Evolutionary conservation across 2,329 filamentous ascomycete genomes (phyloP), one percentile per base, ranked within the genome.

Genomic region (Scorias spongiosa): DNA sequence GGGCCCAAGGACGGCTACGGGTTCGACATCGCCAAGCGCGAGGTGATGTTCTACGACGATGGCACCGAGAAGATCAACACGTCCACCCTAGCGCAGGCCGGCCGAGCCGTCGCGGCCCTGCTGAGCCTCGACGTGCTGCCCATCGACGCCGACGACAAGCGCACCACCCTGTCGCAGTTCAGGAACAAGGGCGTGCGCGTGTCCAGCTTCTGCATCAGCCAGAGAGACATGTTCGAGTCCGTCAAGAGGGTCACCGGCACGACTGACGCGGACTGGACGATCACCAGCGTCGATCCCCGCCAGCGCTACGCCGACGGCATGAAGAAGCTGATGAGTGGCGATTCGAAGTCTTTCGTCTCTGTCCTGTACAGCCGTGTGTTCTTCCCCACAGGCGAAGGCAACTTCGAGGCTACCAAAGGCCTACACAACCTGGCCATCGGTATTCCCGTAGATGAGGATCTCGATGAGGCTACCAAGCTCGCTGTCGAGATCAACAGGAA

Each of bases 181-280:
- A 59, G 62, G 2, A 75, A 78, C 57, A 66, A 67, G 41, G 49
- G 53, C 0, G 54, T 80, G 1, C 74, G 68, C 50, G 50, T 79
- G 10, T 66, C 64, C 7, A 78, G 72, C 47, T 83, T 81, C 61
- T 57, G 63, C 10, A 51, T 78, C 47, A 75, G 61, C 46, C 80
- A 84, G 57, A 66, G 68, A 10, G 78, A 84, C 9, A 82, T 84
- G 65, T 67, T 84, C 43, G 70, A 72, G 34, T 71, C 69, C n/a
- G 59, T 79, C 10, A 67, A 78, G 52, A 70, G 72, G 0, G 77
- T 78, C 3, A 72, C 73, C 0, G 70, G 70, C 0, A 75, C 71
- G 0, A 71, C 62, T 1, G 72, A 78, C 34, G 60, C 58, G 0
- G 78, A 82, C 52, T 84, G 80, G 80, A 67, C 55, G 2, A 68